phyloP scores from a whole-genome alignment of 306 rosid genomes.

The Prunus persica region Prunus_persica_NCBIv2 NC_034012.1:18597001-18597500 shows the following conservation, averaged over 20 bases:
- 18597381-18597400: not conserved
- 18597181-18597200: constrained; percentile 17
- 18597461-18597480: not conserved
- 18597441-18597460: not conserved
- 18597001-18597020: not conserved
- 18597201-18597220: constrained; percentile 40
- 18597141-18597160: not conserved
- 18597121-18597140: not conserved
- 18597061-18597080: not conserved
- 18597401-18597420: not conserved
- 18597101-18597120: not conserved
- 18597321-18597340: no score
- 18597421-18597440: not conserved
- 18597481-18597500: no score
- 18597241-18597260: constrained; percentile 54
- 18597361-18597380: not conserved
- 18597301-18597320: not conserved
- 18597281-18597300: not conserved
- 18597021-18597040: constrained; percentile 8
- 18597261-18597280: not conserved
- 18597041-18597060: constrained; percentile 2
- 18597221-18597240: constrained; percentile 32
- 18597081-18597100: not conserved
- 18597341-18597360: not conserved
- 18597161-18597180: not conserved